phyloP scores from a whole-genome alignment of 73 alveolate genomes.

The Paramecium sexaurelia region DNA sequence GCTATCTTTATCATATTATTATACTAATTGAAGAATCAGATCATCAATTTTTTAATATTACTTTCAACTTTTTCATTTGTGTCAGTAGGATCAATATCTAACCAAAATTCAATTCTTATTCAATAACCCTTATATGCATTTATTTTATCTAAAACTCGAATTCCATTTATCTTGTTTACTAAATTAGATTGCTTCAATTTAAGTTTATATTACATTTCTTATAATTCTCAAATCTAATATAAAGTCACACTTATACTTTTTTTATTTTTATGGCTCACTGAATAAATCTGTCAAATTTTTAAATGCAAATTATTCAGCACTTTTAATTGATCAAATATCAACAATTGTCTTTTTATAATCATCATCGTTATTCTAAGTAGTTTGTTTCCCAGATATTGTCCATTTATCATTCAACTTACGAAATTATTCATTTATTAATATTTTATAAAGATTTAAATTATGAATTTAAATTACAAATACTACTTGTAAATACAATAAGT shows the following conservation, averaged over 20 bases:
- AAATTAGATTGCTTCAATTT: slow-evolving; percentile 37
- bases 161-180: slow-evolving; percentile 13
- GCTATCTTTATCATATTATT: not conserved
- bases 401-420: not conserved
- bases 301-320: slow-evolving; percentile 42
- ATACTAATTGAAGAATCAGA: not conserved
- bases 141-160: slow-evolving; percentile 18
- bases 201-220: not conserved
- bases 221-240: not conserved
- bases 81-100: slow-evolving; percentile 1
- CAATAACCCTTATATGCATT: not conserved
- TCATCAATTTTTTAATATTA: not conserved
- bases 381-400: slow-evolving; percentile 1
- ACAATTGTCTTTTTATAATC: not conserved
- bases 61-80: not conserved
- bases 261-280: slow-evolving; percentile 14
- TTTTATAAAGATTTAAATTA: not conserved
- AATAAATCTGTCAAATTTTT: not conserved
- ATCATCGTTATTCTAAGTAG: not conserved
- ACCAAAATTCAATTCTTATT: slow-evolving; percentile 37
- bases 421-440: slow-evolving; percentile 17
- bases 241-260: not conserved
- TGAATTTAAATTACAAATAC: not conserved
- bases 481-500: not conserved
- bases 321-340: not conserved